Evolutionary conservation across 192 early-diverging fungal species (phyloP).

Genomic region (Backusella parvicylindrica): DNA sequence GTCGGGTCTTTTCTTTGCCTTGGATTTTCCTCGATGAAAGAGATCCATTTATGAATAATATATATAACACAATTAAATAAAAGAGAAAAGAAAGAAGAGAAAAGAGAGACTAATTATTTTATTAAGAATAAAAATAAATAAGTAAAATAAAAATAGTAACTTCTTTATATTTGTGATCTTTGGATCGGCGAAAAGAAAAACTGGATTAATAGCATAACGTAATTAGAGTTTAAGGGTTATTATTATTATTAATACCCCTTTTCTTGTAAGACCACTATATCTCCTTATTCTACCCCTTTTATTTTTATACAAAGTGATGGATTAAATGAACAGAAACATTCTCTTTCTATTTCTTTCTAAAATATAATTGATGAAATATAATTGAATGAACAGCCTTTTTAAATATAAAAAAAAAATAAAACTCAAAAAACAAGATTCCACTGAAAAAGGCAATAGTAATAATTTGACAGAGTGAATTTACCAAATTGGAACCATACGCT

Average conservation of each 20-base stretch:
- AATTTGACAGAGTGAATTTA: neutral
- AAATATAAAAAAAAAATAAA: neutral
- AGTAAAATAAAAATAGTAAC: neutral
- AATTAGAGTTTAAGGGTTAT: no score
- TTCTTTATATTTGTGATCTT: neutral
- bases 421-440: neutral
- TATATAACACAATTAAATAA: neutral
- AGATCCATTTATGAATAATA: slow-evolving; percentile 26
- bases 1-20: slow-evolving; percentile 11
- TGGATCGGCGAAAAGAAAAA: neutral
- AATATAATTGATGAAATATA: no score
- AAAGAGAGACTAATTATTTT: neutral
- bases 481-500: neutral
- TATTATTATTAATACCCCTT: neutral
- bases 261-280: no score
- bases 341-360: neutral
- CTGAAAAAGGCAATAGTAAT: neutral
- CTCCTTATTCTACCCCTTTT: neutral
- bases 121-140: neutral
- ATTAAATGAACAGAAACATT: neutral
- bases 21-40: slow-evolving; percentile 28
- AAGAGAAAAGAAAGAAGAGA: neutral
- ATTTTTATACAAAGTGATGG: neutral
- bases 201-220: neutral
- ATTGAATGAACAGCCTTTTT: neutral